phyloP scores from a whole-genome alignment of 257 asterid genomes.

The Solanum chiquidenum region DNA sequence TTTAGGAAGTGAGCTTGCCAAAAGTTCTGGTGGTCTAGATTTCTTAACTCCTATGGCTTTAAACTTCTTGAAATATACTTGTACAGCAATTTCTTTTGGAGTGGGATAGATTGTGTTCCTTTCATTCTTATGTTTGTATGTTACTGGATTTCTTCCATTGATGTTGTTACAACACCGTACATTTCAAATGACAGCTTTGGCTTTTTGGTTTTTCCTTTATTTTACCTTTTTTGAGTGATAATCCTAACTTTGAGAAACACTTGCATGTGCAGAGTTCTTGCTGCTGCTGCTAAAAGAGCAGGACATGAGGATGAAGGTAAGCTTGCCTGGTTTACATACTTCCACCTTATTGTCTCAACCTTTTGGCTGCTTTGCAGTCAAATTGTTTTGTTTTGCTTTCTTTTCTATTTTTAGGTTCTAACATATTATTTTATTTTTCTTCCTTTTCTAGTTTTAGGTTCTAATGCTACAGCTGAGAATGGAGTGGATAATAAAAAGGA shows the following conservation, averaged over 20 bases:
- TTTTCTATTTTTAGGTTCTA: conserved; percentile 26
- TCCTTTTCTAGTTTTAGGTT: conserved; percentile 24
- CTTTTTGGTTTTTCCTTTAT: background rate
- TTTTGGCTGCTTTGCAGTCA: background rate
- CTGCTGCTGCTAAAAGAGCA: conserved; percentile 76
- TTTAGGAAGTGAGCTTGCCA: background rate
- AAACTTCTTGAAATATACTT: background rate
- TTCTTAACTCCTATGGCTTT: background rate
- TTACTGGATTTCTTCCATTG: background rate
- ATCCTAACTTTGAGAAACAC: conserved; percentile 2
- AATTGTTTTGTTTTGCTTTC: background rate
- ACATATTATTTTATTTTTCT: background rate
- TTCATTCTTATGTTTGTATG: background rate
- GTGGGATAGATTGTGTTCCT: background rate
- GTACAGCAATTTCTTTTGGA: background rate
- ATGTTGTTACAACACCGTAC: background rate
- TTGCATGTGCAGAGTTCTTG: conserved; percentile 61
- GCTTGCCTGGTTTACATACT: background rate
- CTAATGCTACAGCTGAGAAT: conserved; percentile 40
- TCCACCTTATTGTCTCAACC: background rate
- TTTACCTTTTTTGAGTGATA: background rate
- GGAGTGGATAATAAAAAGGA: conserved; percentile 48
- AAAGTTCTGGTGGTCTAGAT: background rate
- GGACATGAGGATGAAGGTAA: conserved; percentile 67
- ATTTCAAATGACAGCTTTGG: background rate